Evolutionary conservation across 345 rosid genomes (phyloP).

Genomic region (Atalantia buxifolia): DNA sequence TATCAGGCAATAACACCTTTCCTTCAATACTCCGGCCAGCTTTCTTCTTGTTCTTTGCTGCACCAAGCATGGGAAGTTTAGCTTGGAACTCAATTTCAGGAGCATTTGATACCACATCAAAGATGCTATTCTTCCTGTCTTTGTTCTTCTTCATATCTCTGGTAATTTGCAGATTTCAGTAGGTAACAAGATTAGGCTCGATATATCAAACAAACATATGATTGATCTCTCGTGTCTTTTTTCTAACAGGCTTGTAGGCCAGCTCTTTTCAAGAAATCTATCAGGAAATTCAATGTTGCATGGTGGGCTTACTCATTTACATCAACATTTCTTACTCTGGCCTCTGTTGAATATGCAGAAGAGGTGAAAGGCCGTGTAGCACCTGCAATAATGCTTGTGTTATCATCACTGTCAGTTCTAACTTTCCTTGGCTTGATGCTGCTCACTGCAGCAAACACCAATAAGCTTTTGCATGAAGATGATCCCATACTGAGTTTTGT

Average conservation of each 20-base stretch:
- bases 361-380: constrained; percentile 38
- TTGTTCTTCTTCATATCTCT: constrained; percentile 56
- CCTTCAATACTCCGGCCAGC: constrained; percentile 48
- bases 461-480: constrained; percentile 24
- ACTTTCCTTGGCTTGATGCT: constrained; percentile 50
- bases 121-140: constrained; percentile 61
- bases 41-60: constrained; percentile 71
- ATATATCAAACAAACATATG: too few relatives aligned
- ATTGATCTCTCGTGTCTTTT: not conserved
- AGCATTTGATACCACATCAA: constrained; percentile 40
- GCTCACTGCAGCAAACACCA: constrained; percentile 39
- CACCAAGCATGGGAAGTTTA: constrained; percentile 60
- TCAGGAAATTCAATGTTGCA: constrained; percentile 59
- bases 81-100: constrained; percentile 69
- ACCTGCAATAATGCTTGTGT: constrained; percentile 34
- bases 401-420: constrained; percentile 44
- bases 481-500: constrained; percentile 29
- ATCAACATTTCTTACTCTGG: constrained; percentile 51
- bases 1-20: constrained; percentile 39
- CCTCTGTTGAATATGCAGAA: constrained; percentile 48
- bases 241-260: constrained; percentile 55
- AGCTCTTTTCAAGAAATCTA: constrained; percentile 57
- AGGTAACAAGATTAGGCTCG: not conserved
- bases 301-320: constrained; percentile 78
- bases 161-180: constrained; percentile 28